Evolutionary conservation across 2,329 filamentous ascomycete species (phyloP).

Genomic region (Colletotrichum endophyticum): DNA sequence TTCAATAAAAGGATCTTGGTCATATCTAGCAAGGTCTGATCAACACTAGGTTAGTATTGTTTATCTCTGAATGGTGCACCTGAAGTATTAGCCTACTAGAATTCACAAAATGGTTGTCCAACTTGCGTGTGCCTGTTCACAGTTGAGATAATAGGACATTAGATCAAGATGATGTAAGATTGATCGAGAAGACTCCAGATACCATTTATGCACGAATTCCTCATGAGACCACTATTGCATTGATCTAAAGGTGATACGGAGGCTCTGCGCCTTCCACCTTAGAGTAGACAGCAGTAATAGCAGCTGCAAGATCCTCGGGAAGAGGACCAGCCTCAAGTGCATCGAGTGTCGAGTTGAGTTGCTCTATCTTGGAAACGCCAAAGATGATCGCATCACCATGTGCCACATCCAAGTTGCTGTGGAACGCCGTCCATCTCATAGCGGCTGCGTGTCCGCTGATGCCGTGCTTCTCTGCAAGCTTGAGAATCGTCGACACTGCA

Average conservation of each 20-base stretch:
- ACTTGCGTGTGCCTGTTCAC: no score
- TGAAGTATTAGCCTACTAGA: not conserved
- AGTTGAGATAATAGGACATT: no score
- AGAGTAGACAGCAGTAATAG: not conserved
- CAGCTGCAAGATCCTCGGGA: not conserved
- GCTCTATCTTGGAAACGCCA: not conserved
- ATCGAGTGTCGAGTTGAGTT: not conserved
- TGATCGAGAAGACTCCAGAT: not conserved
- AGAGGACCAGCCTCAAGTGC: not conserved
- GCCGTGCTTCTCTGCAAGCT: not conserved
- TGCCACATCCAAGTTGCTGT: not conserved
- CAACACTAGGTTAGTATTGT: not conserved
- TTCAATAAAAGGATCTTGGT: not conserved
- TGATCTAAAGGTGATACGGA: not conserved
- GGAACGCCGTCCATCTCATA: not conserved
- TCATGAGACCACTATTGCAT: not conserved
- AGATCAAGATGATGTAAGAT: not conserved
- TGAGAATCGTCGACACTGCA: not conserved
- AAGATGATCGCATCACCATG: not conserved
- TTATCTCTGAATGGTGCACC: not conserved
- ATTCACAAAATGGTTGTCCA: no score
- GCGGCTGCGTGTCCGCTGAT: not conserved
- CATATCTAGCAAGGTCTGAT: not conserved
- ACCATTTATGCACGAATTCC: fast-evolving
- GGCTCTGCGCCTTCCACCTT: not conserved